Percentiles rank a stretch among this genome's conserved stretches.
Evolutionary conservation across 108 stramenopile species (phyloP).

Genomic region (Aurantiochytrium sp.): DNA sequence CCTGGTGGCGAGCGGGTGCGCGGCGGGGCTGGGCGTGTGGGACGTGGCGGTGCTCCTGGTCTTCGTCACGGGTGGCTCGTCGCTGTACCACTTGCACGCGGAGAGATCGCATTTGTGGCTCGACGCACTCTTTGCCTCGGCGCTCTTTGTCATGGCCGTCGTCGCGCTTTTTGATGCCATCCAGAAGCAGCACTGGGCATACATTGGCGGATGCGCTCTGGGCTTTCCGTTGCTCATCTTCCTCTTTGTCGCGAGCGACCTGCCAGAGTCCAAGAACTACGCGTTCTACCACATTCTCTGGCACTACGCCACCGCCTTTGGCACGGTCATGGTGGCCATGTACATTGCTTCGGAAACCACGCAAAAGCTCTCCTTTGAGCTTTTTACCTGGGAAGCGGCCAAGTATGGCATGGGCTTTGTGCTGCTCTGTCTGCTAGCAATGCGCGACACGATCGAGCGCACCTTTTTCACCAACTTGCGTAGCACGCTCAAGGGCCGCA

Average conservation of each 20-base stretch:
- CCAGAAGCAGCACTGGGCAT: background rate
- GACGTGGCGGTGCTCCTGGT: background rate
- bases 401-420: background rate
- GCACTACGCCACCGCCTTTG: background rate
- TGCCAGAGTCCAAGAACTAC: background rate
- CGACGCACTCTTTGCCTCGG: background rate
- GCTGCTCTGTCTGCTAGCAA: background rate
- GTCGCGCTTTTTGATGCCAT: background rate
- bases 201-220: background rate
- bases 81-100: background rate
- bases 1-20: background rate
- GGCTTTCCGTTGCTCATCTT: background rate
- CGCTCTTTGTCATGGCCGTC: background rate
- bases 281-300: background rate
- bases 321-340: background rate
- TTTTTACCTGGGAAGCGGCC: background rate
- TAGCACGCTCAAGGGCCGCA: background rate
- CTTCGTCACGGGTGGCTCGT: background rate
- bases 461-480: background rate
- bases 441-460: background rate
- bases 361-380: background rate
- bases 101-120: background rate
- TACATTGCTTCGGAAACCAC: background rate
- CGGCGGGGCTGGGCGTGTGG: background rate
- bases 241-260: background rate